Evolutionary conservation across 306 rosid species (phyloP), one percentile per base, ranked within the genome.

Genomic region (Medicago truncatula): DNA sequence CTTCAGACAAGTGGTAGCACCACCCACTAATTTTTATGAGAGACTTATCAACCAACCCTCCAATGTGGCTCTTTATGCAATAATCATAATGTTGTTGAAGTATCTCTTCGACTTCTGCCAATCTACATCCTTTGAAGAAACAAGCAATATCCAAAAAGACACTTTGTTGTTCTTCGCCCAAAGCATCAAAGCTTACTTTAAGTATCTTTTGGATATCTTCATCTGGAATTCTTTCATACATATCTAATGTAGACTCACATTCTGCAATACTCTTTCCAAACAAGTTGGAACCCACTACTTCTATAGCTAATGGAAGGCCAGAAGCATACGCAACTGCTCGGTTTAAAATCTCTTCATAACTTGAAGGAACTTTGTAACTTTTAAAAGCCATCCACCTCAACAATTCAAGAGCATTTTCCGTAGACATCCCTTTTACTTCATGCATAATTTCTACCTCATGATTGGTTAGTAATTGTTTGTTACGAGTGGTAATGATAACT

Each of bases 271-370:
- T 5, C 59, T 15, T 76, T 14, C 74, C 46, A 21, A 15, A 41
- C 61, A 81, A 50, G 28, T 63, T 31, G 1, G 75, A 63, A 2
- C 85, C 81, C 16, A 81, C 73, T 14, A 77, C 43, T 77, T 69
- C 63, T 36, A 70, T 44, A 49, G 67, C 67, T n/a, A 78, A 41
- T 2, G 71, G 71, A 11, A 66, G 71, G 38, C 71, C 71, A 11
- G 71, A 41, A 41, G 71, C 36, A 20, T 41, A 66, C 6, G 1
- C 11, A 2, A 41, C 16, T 12, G 18, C 71, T 41, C 56, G 56
- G 0, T 20, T 12, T 66, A 66, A 41, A 43, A 41, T 6, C 3
- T 20, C 2, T 10, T 66, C 10, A 3, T 41, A 41, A 20, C 71
- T 11, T 66, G 71, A 9, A 41, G 41, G 18, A 41, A 41, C 17